Evolutionary conservation across 2,329 filamentous ascomycete genomes (phyloP), one percentile per base, ranked within the genome.

Genomic region (Aspergillus sojae): DNA sequence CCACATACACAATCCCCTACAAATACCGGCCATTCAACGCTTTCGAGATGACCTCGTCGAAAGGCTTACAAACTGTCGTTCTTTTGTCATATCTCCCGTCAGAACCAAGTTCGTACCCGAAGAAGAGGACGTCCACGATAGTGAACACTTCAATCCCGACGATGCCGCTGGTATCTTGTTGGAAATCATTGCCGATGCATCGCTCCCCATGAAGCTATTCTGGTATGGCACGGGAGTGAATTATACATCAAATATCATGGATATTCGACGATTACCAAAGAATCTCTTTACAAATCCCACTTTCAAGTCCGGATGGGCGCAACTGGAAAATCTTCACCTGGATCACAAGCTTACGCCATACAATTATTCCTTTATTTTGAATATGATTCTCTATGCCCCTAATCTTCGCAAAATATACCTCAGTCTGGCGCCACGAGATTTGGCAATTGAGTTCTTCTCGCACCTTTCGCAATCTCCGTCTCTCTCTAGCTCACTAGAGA

Each of bases 181-280:
- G 6, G 55, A 65, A 28, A 53, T 63, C 12, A 61, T 65, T 50
- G 61, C 58, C 23, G 55, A 65, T 39, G 28, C 63, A 1, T 57
- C 58, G 14, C 41, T 65, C 3, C 58, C 58, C 11, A 53, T 65
- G 16, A 63, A 65, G 34, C 39, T 61, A 3, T 63, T 65, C 34
- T 65, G 63, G 63, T 65, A 65, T 48, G 63, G 61, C 34, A 58
- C 53, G 26, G 63, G 63, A 7, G 58, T 56, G 14, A 63, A 65
- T 16, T 65, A 65, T 34, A 57, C 57, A 6, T 58, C 63, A 41
- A 39, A 54, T 4, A 28, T 58, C 10, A 63, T 65, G 63, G 48
- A 60, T 30, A 61, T 61, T 23, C 48, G 52, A 2, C 58, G 63
- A 30, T 26, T 65, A 43, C 63, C 63, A 9, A 65, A 65, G 32